A percentile compares a stretch with the other conserved stretches of the same genome.
phyloP scores from a whole-genome alignment of 805 yeast genomes.

The Wickerhamomyces canadensis region DNA sequence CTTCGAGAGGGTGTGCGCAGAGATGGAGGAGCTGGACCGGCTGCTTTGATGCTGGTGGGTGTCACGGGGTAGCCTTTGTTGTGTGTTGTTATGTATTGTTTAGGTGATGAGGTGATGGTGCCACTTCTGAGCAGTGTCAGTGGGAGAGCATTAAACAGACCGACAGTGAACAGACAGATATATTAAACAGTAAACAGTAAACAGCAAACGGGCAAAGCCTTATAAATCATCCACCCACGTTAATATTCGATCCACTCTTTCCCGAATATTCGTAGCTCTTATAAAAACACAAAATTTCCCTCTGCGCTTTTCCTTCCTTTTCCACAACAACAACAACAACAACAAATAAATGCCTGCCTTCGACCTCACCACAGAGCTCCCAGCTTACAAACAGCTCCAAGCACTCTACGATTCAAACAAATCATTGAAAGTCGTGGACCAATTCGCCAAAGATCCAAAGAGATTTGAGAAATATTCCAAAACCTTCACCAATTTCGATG shows the following conservation, averaged over 20 bases:
- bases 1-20: constrained; percentile 44
- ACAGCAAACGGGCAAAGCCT: constrained; percentile 14
- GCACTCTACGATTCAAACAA: constrained; percentile 58
- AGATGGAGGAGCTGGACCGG: constrained; percentile 42
- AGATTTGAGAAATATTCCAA: constrained; percentile 75
- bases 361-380: constrained; percentile 62
- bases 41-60: no score
- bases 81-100: no score
- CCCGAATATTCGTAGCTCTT: constrained; percentile 3
- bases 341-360: no score
- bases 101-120: no score
- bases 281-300: not conserved
- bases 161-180: no score
- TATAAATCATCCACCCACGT: no score
- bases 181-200: constrained; percentile 44
- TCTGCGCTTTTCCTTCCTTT: no score
- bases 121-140: no score
- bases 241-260: constrained; percentile 4
- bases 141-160: no score
- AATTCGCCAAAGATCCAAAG: constrained; percentile 65
- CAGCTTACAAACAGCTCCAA: constrained; percentile 82
- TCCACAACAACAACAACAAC: no score
- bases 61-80: no score
- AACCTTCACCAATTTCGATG: constrained; percentile 80
- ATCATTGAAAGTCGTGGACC: constrained; percentile 60